Conservation (phyloP, 2,329 filamentous ascomycete species). For the Magnaporthales sp. region DNA sequence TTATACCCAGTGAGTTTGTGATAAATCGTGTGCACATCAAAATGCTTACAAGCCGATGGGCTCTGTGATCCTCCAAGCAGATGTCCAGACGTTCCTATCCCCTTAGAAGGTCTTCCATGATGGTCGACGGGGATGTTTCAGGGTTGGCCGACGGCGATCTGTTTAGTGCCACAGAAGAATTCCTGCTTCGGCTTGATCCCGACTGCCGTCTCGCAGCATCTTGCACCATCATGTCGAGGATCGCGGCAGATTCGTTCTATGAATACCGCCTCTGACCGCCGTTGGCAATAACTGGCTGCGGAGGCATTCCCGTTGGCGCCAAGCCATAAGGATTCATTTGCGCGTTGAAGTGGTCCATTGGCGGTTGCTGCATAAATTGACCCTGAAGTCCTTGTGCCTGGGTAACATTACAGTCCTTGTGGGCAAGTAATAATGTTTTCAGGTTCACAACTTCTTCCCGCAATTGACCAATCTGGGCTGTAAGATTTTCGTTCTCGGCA, state of each 20-base stretch:
- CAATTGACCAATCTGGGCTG: conserved; percentile 72
- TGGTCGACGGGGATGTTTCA: background rate
- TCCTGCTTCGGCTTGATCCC: background rate
- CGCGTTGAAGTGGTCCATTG: conserved; percentile 43
- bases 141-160: background rate
- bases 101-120: background rate
- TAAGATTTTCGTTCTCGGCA: conserved; percentile 82
- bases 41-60: background rate
- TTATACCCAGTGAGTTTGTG: background rate
- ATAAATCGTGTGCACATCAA: background rate
- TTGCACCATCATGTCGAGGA: background rate
- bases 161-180: background rate
- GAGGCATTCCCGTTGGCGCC: conserved; percentile 36
- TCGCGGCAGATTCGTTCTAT: conserved; percentile 22
- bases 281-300: conserved; percentile 42
- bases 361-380: conserved; percentile 42
- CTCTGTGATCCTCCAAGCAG: background rate
- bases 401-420: conserved; percentile 93
- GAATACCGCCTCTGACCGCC: conserved; percentile 48
- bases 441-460: conserved; percentile 91
- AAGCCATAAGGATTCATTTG: conserved; percentile 54
- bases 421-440: conserved; percentile 83
- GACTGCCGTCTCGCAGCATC: background rate
- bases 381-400: conserved; percentile 70
- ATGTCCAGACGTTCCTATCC: background rate